Evolutionary conservation across 305 asterid genomes (phyloP).

Genomic region (Fraxinus latifolia): DNA sequence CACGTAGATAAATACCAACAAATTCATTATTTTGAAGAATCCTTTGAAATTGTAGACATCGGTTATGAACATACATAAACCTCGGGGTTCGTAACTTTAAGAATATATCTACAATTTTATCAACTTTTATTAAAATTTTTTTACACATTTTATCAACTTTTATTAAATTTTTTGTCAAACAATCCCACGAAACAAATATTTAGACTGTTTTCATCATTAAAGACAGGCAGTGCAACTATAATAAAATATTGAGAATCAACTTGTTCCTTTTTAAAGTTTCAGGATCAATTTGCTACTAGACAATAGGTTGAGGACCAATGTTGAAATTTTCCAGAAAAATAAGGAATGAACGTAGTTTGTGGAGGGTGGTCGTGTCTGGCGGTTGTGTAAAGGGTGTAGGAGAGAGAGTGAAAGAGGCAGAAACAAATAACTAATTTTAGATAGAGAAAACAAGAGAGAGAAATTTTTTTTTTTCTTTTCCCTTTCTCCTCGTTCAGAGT

Average conservation of each 20-base stretch:
- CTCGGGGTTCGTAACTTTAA: too few relatives aligned
- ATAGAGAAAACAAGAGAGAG: conserved; percentile 56
- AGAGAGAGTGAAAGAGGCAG: conserved; percentile 30
- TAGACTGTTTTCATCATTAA: not conserved
- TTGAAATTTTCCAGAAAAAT: not conserved
- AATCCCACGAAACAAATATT: not conserved
- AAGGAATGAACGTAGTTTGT: conserved; percentile 18
- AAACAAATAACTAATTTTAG: conserved; percentile 40
- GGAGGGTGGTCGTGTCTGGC: conserved; percentile 20
- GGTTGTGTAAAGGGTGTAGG: conserved; percentile 25
- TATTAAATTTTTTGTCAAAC: not conserved
- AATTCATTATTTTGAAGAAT: too few relatives aligned
- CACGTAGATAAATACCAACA: too few relatives aligned
- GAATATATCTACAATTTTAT: too few relatives aligned
- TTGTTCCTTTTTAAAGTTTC: not conserved
- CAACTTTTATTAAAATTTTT: too few relatives aligned
- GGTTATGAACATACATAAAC: too few relatives aligned
- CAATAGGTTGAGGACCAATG: not conserved
- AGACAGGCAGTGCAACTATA: not conserved
- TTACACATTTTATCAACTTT: too few relatives aligned
- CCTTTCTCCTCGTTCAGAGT: conserved; percentile 64
- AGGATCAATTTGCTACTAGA: not conserved
- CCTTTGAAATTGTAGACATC: too few relatives aligned
- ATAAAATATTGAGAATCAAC: not conserved
- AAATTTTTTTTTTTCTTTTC: conserved; percentile 20